Conservation (phyloP, 2,329 filamentous ascomycete species). For the Leptosphaerulina australis region DNA sequence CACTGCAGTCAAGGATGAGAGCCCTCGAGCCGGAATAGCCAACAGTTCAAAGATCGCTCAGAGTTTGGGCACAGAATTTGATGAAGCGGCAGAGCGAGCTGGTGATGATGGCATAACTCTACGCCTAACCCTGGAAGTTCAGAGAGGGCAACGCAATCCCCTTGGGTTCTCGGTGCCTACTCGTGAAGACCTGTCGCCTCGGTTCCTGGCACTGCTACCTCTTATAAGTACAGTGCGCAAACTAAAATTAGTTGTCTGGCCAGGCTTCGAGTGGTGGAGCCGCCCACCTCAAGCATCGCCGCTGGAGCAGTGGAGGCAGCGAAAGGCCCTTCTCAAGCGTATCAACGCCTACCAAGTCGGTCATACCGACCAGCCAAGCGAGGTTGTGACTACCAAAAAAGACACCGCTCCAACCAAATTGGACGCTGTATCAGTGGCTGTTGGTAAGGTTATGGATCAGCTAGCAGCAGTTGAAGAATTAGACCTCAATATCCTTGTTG, state of each 20-base stretch:
- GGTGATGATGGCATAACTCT: slow-evolving; percentile 25
- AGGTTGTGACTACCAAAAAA: not conserved
- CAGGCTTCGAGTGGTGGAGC: slow-evolving; percentile 35
- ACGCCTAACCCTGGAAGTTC: slow-evolving; percentile 37
- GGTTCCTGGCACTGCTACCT: slow-evolving; percentile 34
- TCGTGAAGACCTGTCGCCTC: slow-evolving; percentile 34
- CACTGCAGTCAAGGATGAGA: not conserved
- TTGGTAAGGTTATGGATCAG: slow-evolving; percentile 29
- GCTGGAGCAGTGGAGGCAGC: slow-evolving; percentile 11
- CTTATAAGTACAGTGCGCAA: slow-evolving; percentile 25
- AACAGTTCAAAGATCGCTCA: slow-evolving; percentile 19
- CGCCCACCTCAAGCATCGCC: slow-evolving; percentile 2
- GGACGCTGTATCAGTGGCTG: slow-evolving; percentile 28
- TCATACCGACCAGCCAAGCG: slow-evolving; percentile 4
- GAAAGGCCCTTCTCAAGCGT: slow-evolving; percentile 16
- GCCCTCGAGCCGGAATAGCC: not conserved
- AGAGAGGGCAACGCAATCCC: slow-evolving; percentile 18
- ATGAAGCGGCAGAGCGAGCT: slow-evolving; percentile 30
- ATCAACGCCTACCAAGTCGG: slow-evolving; percentile 18
- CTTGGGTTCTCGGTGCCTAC: slow-evolving; percentile 31
- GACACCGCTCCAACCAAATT: slow-evolving; percentile 4
- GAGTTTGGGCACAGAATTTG: slow-evolving; percentile 20
- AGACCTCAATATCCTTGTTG: slow-evolving; percentile 29
- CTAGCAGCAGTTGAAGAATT: slow-evolving; percentile 37
- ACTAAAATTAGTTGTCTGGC: slow-evolving; percentile 35